A percentile compares a stretch with the other conserved stretches of the same genome.
phyloP scores from a whole-genome alignment of 768 basidiomycete genomes.

The Piloderma croceum region DNA sequence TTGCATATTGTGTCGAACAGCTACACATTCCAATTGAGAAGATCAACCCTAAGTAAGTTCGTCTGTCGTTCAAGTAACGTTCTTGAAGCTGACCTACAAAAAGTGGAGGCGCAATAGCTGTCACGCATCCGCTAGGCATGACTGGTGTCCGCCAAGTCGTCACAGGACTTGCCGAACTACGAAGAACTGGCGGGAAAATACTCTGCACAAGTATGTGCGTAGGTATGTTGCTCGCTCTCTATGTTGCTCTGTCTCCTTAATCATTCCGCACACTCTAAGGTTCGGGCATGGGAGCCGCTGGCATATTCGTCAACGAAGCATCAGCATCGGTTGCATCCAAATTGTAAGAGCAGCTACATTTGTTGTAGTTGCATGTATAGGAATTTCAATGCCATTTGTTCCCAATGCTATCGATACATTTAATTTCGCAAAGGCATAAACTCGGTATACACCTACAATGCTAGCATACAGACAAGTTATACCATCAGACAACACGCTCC shows the following conservation, averaged over 20 bases:
- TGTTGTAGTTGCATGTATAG: too few species aligned
- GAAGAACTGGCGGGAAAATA: conserved; percentile 58
- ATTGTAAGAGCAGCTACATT: too few species aligned
- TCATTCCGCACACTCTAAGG: too few species aligned
- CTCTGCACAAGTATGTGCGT: conserved; percentile 78
- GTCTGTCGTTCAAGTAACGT: conserved; percentile 1
- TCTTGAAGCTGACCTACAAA: background rate
- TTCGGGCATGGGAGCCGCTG: conserved; percentile 86
- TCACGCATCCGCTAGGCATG: conserved; percentile 80
- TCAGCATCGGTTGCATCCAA: too few species aligned
- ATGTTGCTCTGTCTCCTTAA: conserved; percentile 45
- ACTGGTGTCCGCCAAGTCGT: conserved; percentile 84
- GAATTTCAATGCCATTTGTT: too few species aligned
- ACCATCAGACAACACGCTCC: too few species aligned
- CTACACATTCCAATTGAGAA: conserved; percentile 70
- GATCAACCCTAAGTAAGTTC: conserved; percentile 79
- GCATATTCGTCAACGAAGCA: conserved; percentile 73
- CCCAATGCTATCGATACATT: too few species aligned
- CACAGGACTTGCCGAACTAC: conserved; percentile 80
- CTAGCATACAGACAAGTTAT: too few species aligned
- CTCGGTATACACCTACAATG: too few species aligned
- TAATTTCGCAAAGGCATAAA: too few species aligned
- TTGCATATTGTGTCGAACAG: conserved; percentile 85
- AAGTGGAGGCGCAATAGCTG: conserved; percentile 82
- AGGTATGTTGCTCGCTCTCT: background rate